Evolutionary conservation across 2,329 filamentous ascomycete species (phyloP), one percentile per base, ranked within the genome.

Genomic region (Phoma sp.): DNA sequence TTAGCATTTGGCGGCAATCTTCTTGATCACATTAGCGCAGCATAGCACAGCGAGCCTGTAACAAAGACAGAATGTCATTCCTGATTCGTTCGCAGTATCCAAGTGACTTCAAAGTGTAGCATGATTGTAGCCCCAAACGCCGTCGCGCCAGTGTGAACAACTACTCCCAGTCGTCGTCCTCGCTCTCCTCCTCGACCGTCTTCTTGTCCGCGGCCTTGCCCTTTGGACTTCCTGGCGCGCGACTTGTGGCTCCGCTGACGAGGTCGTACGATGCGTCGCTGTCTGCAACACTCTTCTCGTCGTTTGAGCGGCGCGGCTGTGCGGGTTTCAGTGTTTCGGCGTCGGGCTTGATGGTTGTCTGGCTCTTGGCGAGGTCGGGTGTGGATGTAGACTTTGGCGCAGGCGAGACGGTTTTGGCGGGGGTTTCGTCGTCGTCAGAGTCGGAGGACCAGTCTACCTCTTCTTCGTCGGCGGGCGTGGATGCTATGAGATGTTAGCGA

Each of bases 211-310:
- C 78, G 2, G 28, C 42, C 12, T 74, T 77, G 52, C 85, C 83
- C 67, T 83, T 83, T 2, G 86, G 85, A 55, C 83, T 87, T 5
- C 84, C 83, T 1, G 92, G 89, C 7, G 51, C 43, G 61, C 90
- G 89, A 73, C 91, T 96, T 38, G 86, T 81, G 5, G 88, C 87
- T 7, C 90, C 89, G 38, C 78, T 80, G 3, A 99, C 92, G 28
- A 99, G 83, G 73, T 99, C 95, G 74, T 99, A 99, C 78, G 92
- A 96, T 15, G 91, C 91, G 66, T 99, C 95, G 72, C 93, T 97
- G 67, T 95, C 95, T 7, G 92, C 87, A 64, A 95, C 90, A 21
- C 91, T 96, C 73, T 93, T 92, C 73, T 74, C 74, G 38, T 80
- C 77, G 67, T 96, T 89, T 21, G 92, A 96, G 32, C 80, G 78